Base-by-base conservation (phyloP, 176 grass and related monocot genomes). In the Aegilops umbellulata region DNA sequence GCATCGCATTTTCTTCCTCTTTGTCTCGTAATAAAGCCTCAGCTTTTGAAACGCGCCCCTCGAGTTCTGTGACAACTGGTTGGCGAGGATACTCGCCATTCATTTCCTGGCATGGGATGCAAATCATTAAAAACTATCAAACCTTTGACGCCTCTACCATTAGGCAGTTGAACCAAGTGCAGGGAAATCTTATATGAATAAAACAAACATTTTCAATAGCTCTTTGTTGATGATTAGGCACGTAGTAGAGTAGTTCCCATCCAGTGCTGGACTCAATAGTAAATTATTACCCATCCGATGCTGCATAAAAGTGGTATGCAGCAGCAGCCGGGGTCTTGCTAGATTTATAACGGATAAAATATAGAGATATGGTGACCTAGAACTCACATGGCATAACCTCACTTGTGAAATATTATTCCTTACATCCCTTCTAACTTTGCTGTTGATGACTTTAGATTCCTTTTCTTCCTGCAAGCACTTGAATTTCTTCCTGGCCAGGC, bases 1-100 rank as follows among this genome's bases (percentile, higher is more conserved):
- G 83, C 44, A 87, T 74, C 76, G 79, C 76, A 90, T 96, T 99
- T 81, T 99, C 94, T 81, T 99, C 97, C 58, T 99, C 94, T 82
- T 94, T 99, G 55, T 84, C 90, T 35, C 24, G 89, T 49, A 96
- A 75, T 87, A 80, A 86, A 72, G 85, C 79, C 89, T 96, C 97
- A 47, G 86, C 85, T 87, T 83, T 93, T 8, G 69, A 80, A 71
- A 94, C 60, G 46, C 87, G 88, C 39, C 80, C 85, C 84, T 93
- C 76, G 53, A 94, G 84, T 72, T 88, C 97, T 70, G 35, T 80
- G 24, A 91, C 51, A 84, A 84, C 83, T 84, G 91, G 82, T 51
- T 82, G 90, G 5, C 77, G 66, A 77, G 76, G 66, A 85, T 95
- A 65, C 32, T 88, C 83, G 63, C 86, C 87, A 74, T 91, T 92